A percentile compares a stretch with the other conserved stretches of the same genome.
Evolutionary conservation across 2,329 filamentous ascomycete genomes (phyloP).

Genomic region (Myriosclerotinia scirpicola): DNA sequence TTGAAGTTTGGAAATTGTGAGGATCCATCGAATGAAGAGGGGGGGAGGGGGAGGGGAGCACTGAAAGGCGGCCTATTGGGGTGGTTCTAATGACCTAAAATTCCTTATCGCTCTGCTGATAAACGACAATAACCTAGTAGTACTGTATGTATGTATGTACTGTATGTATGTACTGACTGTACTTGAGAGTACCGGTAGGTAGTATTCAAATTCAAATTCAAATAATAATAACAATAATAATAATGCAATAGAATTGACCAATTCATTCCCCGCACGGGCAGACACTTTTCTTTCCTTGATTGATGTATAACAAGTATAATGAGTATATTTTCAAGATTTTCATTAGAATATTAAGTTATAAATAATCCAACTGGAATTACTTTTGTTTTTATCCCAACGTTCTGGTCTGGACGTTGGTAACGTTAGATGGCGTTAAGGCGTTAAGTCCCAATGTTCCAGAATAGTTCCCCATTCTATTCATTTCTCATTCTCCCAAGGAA

Average conservation of each 20-base stretch:
- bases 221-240: too few species aligned
- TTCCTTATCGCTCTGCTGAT: slow-evolving; percentile 11
- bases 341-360: not conserved
- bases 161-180: too few species aligned
- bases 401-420: not conserved
- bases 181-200: too few species aligned
- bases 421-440: slow-evolving; percentile 1
- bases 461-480: not conserved
- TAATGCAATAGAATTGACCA: slow-evolving; percentile 7
- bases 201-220: too few species aligned
- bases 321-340: too few species aligned
- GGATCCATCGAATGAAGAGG: slow-evolving; percentile 12
- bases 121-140: too few species aligned
- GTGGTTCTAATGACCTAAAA: not conserved
- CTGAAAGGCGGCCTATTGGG: not conserved
- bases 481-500: not conserved
- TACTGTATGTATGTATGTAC: too few species aligned
- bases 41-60: not conserved
- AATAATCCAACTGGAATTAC: not conserved
- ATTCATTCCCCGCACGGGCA: slow-evolving; percentile 11
- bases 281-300: too few species aligned
- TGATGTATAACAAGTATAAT: too few species aligned
- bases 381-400: slow-evolving; percentile 9
- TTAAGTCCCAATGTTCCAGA: slow-evolving; percentile 13
- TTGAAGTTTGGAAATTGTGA: slow-evolving; percentile 13